Conservation (phyloP, 2,329 filamentous ascomycete genomes). For the Ceratocystis albifundus region DNA sequence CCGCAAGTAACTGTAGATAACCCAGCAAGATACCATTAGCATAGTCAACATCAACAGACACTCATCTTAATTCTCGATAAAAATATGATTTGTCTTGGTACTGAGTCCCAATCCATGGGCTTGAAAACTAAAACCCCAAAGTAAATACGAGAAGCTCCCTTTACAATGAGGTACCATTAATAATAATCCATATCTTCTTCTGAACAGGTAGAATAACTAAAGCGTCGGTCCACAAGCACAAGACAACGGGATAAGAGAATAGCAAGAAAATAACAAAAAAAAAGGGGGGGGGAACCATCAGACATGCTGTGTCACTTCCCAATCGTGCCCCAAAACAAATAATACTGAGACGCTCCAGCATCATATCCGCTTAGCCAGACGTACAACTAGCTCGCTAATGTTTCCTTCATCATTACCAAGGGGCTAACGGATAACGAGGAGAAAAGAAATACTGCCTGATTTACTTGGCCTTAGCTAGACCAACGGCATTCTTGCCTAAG, state of each 20-base stretch:
- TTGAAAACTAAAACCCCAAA: slow-evolving; percentile 6
- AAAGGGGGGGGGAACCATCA: too few species aligned
- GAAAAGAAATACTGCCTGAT: background rate
- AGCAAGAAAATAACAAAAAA: background rate
- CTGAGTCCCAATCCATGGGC: slow-evolving; percentile 16
- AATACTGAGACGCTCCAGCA: background rate
- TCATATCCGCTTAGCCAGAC: background rate
- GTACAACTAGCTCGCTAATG: background rate
- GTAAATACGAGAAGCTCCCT: background rate
- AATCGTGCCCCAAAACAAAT: background rate
- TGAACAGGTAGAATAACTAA: too few species aligned
- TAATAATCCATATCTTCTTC: background rate
- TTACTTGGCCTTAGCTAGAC: slow-evolving; percentile 71
- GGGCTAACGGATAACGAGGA: background rate
- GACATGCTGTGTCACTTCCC: background rate
- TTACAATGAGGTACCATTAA: background rate
- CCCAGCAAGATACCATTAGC: background rate
- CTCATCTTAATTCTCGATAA: background rate
- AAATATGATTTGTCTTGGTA: slow-evolving; percentile 16
- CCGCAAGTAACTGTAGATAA: too few species aligned
- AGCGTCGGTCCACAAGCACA: background rate
- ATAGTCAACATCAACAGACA: background rate
- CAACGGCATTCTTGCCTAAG: slow-evolving; percentile 76
- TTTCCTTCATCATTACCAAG: background rate
- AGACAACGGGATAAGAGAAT: background rate